Conservation (phyloP, 495 filamentous ascomycete genomes). For the Daldinia childiae region DNA sequence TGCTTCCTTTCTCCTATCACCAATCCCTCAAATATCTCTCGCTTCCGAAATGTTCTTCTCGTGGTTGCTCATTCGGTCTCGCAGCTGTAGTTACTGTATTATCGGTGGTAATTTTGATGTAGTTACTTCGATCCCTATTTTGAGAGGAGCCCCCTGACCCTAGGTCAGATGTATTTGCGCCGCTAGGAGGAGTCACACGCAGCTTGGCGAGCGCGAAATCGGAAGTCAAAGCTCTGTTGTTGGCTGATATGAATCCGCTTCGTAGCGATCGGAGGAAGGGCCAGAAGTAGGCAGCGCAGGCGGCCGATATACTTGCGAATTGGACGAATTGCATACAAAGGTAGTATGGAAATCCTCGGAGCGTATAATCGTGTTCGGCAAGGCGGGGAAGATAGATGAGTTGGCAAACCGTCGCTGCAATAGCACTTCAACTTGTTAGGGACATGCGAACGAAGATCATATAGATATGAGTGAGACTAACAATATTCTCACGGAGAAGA, state of each 20-base stretch:
- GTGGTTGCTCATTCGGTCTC: conserved; percentile 4
- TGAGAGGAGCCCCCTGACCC: conserved; percentile 21
- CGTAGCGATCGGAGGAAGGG: conserved; percentile 42
- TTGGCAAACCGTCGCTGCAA: conserved; percentile 36
- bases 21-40: conserved; percentile 37
- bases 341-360: conserved; percentile 41
- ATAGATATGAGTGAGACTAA: conserved; percentile 17
- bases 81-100: conserved; percentile 27
- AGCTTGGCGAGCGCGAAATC: conserved; percentile 34
- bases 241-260: conserved; percentile 41
- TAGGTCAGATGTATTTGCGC: conserved; percentile 16
- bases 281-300: conserved; percentile 45
- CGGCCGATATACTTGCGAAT: conserved; percentile 37
- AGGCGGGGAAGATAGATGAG: conserved; percentile 40
- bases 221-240: conserved; percentile 37
- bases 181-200: conserved; percentile 16
- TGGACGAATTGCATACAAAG: conserved; percentile 40
- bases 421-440: conserved; percentile 31
- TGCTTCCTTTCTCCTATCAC: conserved; percentile 8
- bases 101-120: conserved; percentile 38
- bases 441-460: not conserved
- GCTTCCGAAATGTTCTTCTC: conserved; percentile 11
- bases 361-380: conserved; percentile 34
- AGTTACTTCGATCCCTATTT: conserved; percentile 35
- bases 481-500: conserved; percentile 42